Base-by-base conservation (phyloP, 148 eudicot genomes). In the Chenopodium berlandieri region DNA sequence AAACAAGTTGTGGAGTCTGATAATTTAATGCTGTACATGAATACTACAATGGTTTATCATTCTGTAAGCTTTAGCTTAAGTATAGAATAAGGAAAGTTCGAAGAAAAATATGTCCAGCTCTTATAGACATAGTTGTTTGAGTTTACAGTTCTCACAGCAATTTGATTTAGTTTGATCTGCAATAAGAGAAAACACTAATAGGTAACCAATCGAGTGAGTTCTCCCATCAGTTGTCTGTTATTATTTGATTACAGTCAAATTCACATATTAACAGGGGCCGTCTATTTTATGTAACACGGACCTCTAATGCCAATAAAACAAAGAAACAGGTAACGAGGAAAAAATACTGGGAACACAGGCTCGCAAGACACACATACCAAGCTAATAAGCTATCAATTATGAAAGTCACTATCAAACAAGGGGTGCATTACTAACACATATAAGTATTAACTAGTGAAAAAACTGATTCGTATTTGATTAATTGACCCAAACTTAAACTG, bases 41-140 rank as follows among this genome's bases (percentile, higher is more conserved):
- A 50, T 54, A 52, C 32, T 73, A 48, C 19, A 7, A 25, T 70
- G 12, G 65, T 34, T 79, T 73, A 37, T 7, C 54, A 23, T 80
- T 72, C 44, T 67, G 31, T 50, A 75, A 64, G 65, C 60, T 47
- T 73, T 48, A 60, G 80, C 30, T 78, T 23, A 2, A 47, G 32
- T 52, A 52, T 32, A 70, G 64, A 54, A 12, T 47, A 19, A 40
- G 7, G 52, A n/a, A 25, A 77, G 71, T 78, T 50, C 34, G 74
- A 0, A 4, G 27, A 46, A 31, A 7, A 9, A 17, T 32, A 13
- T 6, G 10, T 62, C 66, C 14, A 22, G 66, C 66, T 62, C 10
- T 62, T 62, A 62, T 20, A 40, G 44, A 40, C 44, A 40, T 40
- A 62, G 23, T 23, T 54, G 25, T 72, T 10, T 40, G 72, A 47